phyloP scores from a whole-genome alignment of 179 eudicot species.

The Carnegiea gigantea region DNA sequence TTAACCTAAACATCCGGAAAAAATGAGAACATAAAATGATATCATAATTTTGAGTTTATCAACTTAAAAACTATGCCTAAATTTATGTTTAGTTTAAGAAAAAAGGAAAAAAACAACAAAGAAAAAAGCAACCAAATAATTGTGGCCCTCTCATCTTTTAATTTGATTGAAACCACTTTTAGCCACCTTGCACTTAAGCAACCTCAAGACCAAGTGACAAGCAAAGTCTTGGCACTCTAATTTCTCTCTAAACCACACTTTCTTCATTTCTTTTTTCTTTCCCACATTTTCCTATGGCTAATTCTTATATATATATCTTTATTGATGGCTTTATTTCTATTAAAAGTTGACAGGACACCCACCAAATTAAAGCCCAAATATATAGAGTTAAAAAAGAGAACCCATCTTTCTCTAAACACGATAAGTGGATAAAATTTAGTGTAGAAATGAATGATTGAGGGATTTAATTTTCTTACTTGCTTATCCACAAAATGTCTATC shows the following conservation, averaged over 20 bases:
- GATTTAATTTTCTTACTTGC: not conserved
- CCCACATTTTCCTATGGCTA: not conserved
- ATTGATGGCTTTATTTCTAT: not conserved
- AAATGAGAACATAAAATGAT: too few relatives aligned
- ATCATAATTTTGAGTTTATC: too few relatives aligned
- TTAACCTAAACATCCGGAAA: too few relatives aligned
- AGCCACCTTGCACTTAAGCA: too few relatives aligned
- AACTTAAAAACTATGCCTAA: too few relatives aligned
- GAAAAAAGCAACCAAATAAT: not conserved
- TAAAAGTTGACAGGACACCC: conserved; percentile 8
- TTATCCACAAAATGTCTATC: conserved; percentile 4
- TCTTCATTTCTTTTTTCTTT: not conserved
- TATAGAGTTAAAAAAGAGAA: not conserved
- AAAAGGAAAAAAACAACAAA: too few relatives aligned
- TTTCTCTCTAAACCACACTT: not conserved
- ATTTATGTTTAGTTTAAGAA: too few relatives aligned
- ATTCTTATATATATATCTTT: not conserved
- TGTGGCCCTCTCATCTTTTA: not conserved
- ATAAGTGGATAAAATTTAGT: not conserved
- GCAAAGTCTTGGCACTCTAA: not conserved
- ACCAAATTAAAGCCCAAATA: not conserved
- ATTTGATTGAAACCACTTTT: conserved; percentile 1
- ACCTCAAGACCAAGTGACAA: not conserved
- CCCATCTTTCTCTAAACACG: not conserved
- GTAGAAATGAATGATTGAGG: not conserved